Base-by-base conservation (phyloP, 202 grass and related monocot species). In the Eragrostis tef region DNA sequence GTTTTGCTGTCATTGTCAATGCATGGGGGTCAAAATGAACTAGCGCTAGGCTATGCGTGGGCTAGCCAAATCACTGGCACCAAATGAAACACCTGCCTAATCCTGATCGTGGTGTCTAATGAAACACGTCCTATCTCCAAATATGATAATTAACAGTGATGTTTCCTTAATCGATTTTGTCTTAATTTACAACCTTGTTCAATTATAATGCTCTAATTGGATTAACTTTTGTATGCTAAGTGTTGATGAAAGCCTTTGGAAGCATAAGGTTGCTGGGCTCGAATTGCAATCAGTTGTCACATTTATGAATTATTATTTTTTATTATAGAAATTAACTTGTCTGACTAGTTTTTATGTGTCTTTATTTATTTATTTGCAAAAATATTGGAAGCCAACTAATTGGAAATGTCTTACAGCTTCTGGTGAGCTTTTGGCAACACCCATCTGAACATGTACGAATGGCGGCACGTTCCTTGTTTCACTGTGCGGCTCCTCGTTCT, bases 401-500 rank as follows among this genome's bases (percentile, higher is more conserved):
- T 59, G 51, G 45, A 54, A 59, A 54, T 73, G 72, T 82, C 13
- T 84, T 84, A 9, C 90, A 98, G 94, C 90, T 98, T 84, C 86
- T 98, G 75, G 94, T 94, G 86, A 98, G 94, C 75, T 98, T 98
- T 86, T 98, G 94, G 94, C 94, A 94, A 87, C 84, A 94, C 85
- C 89, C 88, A 72, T 94, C 86, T 26, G 94, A 93, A 84, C 92
- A 98, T 86, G 92, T 98, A 17, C 90, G 94, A 67, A 98, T 98
- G 94, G 92, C 94, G 84, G 92, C 94, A 86, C 90, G 94, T 25
- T 98, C 94, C 82, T 86, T 98, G 47, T 98, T 98, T 81, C 94
- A 98, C 81, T 98, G 94, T 73, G 82, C 94, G 48, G 92, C 94
- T 81, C 94, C 90, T 25, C 94, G 92, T 84, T 91, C 92, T 86